phyloP scores from a whole-genome alignment of 306 rosid genomes.

The Lupinus albus region DNA sequence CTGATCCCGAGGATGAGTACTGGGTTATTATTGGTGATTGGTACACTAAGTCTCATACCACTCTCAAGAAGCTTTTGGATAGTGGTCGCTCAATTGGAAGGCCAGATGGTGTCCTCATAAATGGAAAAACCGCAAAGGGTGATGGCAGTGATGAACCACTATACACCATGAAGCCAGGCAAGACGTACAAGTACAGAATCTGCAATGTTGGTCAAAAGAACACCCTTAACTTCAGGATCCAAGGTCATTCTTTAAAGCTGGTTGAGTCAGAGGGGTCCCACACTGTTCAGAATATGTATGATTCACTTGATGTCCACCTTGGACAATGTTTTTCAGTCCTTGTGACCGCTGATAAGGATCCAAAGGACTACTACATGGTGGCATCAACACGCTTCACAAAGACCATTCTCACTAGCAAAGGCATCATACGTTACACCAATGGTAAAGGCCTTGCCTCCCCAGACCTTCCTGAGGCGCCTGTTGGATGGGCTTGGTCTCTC shows the following conservation, averaged over 20 bases:
- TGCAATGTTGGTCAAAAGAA: constrained; percentile 71
- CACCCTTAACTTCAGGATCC: constrained; percentile 77
- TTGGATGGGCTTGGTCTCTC: constrained; percentile 87
- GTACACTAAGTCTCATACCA: constrained; percentile 61
- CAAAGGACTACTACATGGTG: constrained; percentile 72
- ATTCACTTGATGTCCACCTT: constrained; percentile 75
- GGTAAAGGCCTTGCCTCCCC: constrained; percentile 54
- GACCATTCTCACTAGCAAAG: constrained; percentile 45
- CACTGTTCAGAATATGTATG: constrained; percentile 61
- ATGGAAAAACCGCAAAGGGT: constrained; percentile 59
- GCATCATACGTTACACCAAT: constrained; percentile 50
- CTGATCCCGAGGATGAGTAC: constrained; percentile 74
- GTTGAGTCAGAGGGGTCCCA: constrained; percentile 86
- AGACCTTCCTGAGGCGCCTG: constrained; percentile 54
- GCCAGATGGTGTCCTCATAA: constrained; percentile 67
- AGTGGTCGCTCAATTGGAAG: constrained; percentile 64
- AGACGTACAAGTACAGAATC: constrained; percentile 71
- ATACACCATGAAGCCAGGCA: constrained; percentile 69
- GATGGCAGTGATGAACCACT: constrained; percentile 60
- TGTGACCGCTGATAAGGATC: constrained; percentile 64
- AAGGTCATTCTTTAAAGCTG: constrained; percentile 62
- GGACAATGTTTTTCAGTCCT: constrained; percentile 75
- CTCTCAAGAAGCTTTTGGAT: constrained; percentile 51
- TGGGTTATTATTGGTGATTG: constrained; percentile 75
- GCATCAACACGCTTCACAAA: constrained; percentile 80